These are phyloP conservation scores for Mycotypha africana DNA, from an alignment of 371 early-diverging fungal species.

Conservation along the genomic window DNA sequence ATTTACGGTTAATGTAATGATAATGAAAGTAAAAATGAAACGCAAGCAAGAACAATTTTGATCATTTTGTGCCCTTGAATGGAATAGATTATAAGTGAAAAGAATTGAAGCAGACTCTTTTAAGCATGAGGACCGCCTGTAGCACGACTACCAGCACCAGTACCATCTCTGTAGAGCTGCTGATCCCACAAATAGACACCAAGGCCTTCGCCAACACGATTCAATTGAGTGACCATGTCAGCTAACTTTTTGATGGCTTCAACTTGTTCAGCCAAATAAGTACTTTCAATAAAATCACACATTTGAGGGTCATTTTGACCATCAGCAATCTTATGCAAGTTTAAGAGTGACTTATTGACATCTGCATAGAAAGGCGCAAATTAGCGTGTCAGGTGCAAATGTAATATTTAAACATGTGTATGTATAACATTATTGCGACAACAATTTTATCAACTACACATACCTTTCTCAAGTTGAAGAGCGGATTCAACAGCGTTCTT, in stretches of 20 bases:
- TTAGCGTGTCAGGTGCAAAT: no score
- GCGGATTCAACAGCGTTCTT: constrained; percentile 62
- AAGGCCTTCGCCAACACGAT: constrained; percentile 51
- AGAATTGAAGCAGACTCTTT: no score
- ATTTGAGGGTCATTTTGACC: constrained; percentile 63
- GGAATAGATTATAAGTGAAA: no score
- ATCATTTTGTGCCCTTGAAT: not conserved
- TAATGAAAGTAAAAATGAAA: no score
- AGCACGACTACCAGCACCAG: constrained; percentile 42
- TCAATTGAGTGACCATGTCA: constrained; percentile 62
- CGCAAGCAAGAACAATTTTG: no score
- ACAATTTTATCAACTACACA: not conserved
- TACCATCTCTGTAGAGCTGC: constrained; percentile 44
- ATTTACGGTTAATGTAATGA: no score
- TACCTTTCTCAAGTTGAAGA: constrained; percentile 64
- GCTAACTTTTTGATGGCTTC: constrained; percentile 62
- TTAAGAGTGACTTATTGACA: constrained; percentile 64
- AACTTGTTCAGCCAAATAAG: constrained; percentile 63
- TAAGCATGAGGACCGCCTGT: constrained; percentile 9
- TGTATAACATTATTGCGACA: no score
- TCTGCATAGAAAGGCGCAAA: no score
- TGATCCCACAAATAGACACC: constrained; percentile 66
- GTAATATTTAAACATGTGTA: no score
- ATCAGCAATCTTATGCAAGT: constrained; percentile 60
- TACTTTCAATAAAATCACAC: constrained; percentile 61